These are phyloP conservation scores for Aspergillus intermedius DNA, from an alignment of 2,329 filamentous ascomycete genomes.

Conservation along the genomic window DNA sequence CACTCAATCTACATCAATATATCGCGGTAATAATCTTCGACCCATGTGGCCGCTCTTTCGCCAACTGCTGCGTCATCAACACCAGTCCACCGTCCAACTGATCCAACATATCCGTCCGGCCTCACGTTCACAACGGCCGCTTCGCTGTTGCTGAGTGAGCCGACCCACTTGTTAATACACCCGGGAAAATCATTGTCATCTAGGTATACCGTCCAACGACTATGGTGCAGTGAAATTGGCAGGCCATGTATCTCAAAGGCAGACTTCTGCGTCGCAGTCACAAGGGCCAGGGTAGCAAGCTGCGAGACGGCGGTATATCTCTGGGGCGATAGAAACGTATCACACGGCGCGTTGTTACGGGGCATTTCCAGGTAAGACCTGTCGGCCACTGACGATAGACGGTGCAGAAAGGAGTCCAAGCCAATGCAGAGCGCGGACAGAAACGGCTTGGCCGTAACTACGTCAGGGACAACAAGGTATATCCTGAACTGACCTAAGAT, in stretches of 20 bases:
- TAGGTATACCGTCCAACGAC: slow-evolving; percentile 66
- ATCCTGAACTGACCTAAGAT: slow-evolving; percentile 71
- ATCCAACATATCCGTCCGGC: slow-evolving; percentile 68
- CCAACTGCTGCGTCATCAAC: slow-evolving; percentile 18
- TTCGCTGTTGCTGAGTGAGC: slow-evolving; percentile 50
- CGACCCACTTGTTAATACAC: slow-evolving; percentile 66
- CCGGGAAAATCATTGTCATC: slow-evolving; percentile 54
- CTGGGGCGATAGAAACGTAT: slow-evolving; percentile 60
- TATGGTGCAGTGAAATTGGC: slow-evolving; percentile 55
- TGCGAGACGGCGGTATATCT: slow-evolving; percentile 63
- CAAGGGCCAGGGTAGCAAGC: slow-evolving; percentile 62
- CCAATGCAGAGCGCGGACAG: slow-evolving; percentile 53
- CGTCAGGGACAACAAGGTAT: slow-evolving; percentile 62
- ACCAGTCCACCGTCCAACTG: slow-evolving; percentile 42
- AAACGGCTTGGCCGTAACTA: slow-evolving; percentile 52
- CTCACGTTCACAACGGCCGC: slow-evolving; percentile 62
- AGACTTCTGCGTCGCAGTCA: slow-evolving; percentile 59
- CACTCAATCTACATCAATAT: not conserved
- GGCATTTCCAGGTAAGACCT: slow-evolving; percentile 57
- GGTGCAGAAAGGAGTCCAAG: slow-evolving; percentile 53
- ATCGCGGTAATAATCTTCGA: slow-evolving; percentile 43
- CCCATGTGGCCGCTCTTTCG: slow-evolving; percentile 35
- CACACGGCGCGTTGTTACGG: slow-evolving; percentile 51
- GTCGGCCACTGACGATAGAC: slow-evolving; percentile 53
- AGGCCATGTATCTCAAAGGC: slow-evolving; percentile 61